phyloP scores from a whole-genome alignment of 306 rosid genomes.

The Dryas drummondii region DNA sequence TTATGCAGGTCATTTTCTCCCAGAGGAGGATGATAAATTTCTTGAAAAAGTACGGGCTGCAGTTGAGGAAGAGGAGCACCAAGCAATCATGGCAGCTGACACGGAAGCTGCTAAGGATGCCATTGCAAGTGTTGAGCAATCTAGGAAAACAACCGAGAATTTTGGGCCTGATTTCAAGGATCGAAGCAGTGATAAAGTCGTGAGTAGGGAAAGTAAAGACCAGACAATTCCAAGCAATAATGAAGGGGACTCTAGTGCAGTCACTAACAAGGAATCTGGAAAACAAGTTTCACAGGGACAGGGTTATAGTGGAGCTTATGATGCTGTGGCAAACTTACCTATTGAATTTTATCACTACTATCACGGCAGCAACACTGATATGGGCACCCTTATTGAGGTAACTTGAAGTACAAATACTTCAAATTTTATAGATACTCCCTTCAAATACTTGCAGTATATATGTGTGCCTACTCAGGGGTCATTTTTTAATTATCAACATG shows the following conservation, averaged over 20 bases:
- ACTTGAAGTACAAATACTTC: constrained; percentile 19
- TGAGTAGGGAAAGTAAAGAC: constrained; percentile 33
- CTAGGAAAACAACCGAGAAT: constrained; percentile 55
- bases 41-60: constrained; percentile 80
- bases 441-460: background rate
- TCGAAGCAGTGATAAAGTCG: constrained; percentile 26
- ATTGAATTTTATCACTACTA: constrained; percentile 94
- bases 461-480: background rate
- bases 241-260: constrained; percentile 30
- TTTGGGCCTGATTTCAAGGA: constrained; percentile 37
- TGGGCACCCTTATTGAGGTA: constrained; percentile 94
- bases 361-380: constrained; percentile 81
- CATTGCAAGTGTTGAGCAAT: constrained; percentile 79
- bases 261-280: constrained; percentile 43
- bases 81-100: constrained; percentile 81
- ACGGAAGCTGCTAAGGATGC: constrained; percentile 81
- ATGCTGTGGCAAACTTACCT: constrained; percentile 68
- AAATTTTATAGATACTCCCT: background rate
- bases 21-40: constrained; percentile 85
- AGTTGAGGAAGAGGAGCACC: constrained; percentile 93
- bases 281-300: constrained; percentile 43
- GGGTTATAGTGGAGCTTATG: constrained; percentile 48
- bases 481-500: background rate
- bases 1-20: constrained; percentile 86
- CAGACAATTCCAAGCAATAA: constrained; percentile 29